phyloP scores from a whole-genome alignment of 371 early-diverging fungal species.

The Gilbertella persicaria region DNA sequence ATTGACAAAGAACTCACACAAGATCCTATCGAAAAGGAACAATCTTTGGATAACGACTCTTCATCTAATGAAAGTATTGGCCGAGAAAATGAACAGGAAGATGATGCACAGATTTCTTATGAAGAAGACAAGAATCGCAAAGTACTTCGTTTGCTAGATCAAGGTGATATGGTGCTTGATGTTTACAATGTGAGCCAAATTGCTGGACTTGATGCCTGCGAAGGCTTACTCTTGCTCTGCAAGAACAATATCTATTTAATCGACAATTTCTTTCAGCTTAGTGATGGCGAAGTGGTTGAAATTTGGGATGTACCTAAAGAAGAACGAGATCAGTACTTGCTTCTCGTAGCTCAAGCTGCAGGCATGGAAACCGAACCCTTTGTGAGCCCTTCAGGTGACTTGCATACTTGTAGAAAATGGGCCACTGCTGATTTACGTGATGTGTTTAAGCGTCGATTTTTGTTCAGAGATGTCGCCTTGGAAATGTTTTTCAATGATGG shows the following conservation, averaged over 20 bases:
- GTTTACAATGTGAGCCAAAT: conserved; percentile 76
- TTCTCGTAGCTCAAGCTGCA: conserved; percentile 61
- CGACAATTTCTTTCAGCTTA: conserved; percentile 73
- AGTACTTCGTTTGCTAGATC: conserved; percentile 70
- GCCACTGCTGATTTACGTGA: conserved; percentile 70
- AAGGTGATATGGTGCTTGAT: conserved; percentile 72
- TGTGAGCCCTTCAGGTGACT: conserved; percentile 49
- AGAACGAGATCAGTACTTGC: conserved; percentile 70
- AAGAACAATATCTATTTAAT: conserved; percentile 76
- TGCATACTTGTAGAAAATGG: conserved; percentile 66
- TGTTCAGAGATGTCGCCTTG: conserved; percentile 74
- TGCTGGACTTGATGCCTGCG: conserved; percentile 72
- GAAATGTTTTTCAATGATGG: conserved; percentile 82
- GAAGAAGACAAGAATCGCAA: conserved; percentile 78
- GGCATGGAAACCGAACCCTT: conserved; percentile 54
- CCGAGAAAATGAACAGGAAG: conserved; percentile 6
- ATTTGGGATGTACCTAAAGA: conserved; percentile 72
- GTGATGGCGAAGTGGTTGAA: conserved; percentile 77
- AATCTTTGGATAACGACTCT: background rate
- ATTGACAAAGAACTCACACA: conserved; percentile 19
- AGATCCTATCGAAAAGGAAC: background rate
- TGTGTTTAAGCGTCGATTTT: conserved; percentile 70
- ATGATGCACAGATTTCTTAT: conserved; percentile 44
- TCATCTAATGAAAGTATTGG: background rate
- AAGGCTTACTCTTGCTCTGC: conserved; percentile 72